Conservation (phyloP, 805 yeast species). For the Grigorovia yakushimaensis region DNA sequence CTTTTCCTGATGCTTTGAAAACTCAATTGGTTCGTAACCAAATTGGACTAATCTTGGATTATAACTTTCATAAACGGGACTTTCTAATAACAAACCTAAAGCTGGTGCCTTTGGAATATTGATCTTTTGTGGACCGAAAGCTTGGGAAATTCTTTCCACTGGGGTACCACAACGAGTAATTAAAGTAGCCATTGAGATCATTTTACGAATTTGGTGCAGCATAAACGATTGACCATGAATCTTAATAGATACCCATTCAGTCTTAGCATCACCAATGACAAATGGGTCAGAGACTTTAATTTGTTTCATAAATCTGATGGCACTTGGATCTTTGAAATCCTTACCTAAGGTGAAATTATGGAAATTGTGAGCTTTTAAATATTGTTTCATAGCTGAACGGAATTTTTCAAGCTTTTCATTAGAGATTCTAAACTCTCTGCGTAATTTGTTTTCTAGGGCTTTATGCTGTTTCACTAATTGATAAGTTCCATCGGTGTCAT, state of each 20-base stretch:
- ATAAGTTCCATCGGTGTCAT: constrained; percentile 31
- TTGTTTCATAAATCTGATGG: constrained; percentile 71
- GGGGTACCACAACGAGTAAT: constrained; percentile 85
- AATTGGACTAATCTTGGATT: constrained; percentile 60
- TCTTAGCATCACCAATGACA: constrained; percentile 78
- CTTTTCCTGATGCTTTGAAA: constrained; percentile 51
- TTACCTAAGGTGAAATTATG: constrained; percentile 84
- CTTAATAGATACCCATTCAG: constrained; percentile 93
- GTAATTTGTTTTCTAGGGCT: constrained; percentile 51
- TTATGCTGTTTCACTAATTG: constrained; percentile 43
- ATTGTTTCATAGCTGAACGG: constrained; percentile 59
- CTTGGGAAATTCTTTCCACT: constrained; percentile 58
- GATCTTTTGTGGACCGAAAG: constrained; percentile 64
- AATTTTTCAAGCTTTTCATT: constrained; percentile 51
- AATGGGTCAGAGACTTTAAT: constrained; percentile 80
- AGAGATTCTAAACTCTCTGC: constrained; percentile 62
- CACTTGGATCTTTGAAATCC: constrained; percentile 71
- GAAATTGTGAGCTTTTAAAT: constrained; percentile 85
- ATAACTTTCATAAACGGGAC: constrained; percentile 84
- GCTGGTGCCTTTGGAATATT: constrained; percentile 98
- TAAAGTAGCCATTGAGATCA: constrained; percentile 91
- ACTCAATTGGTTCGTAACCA: constrained; percentile 71
- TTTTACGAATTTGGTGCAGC: constrained; percentile 96
- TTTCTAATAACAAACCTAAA: constrained; percentile 77
- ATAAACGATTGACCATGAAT: constrained; percentile 97